Conservation (phyloP, 495 filamentous ascomycete species). For the Pyronema omphalodes region DNA sequence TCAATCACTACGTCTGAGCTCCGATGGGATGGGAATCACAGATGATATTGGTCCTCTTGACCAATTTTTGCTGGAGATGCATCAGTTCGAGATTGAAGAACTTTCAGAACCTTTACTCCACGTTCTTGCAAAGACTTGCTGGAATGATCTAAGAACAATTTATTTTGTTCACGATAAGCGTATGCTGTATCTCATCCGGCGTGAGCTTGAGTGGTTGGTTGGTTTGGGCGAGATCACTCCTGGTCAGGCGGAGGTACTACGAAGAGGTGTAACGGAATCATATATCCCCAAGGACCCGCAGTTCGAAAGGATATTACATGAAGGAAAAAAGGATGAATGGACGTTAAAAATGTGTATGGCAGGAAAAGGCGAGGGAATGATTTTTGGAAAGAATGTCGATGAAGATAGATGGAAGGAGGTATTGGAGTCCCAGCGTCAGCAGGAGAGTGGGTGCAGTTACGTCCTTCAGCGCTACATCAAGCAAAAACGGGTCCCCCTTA, state of each 20-base stretch:
- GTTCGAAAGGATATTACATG: conserved; percentile 16
- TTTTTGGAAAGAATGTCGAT: conserved; percentile 27
- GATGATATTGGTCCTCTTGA: conserved; percentile 17
- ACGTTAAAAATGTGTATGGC: conserved; percentile 27
- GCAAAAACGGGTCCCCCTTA: background rate
- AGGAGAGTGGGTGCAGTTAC: background rate
- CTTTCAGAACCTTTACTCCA: conserved; percentile 25
- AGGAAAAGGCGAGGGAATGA: conserved; percentile 29
- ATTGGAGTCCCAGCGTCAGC: conserved; percentile 4
- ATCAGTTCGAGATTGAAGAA: conserved; percentile 27
- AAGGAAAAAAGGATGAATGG: conserved; percentile 19
- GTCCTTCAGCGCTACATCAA: background rate
- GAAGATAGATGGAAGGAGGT: conserved; percentile 19
- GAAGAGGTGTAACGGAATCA: background rate
- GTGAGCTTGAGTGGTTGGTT: conserved; percentile 26
- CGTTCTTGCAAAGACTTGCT: conserved; percentile 23
- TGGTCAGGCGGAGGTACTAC: conserved; percentile 20
- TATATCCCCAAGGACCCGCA: conserved; percentile 2
- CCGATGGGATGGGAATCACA: conserved; percentile 4
- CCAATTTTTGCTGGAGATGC: conserved; percentile 29
- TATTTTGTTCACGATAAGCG: conserved; percentile 32
- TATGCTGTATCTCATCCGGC: conserved; percentile 28
- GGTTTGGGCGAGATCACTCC: conserved; percentile 16
- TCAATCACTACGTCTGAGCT: background rate
- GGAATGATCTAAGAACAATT: conserved; percentile 30